Base-by-base conservation (phyloP, 1,284 basidiomycete genomes). In the Ceraceosorus bombacis region DNA sequence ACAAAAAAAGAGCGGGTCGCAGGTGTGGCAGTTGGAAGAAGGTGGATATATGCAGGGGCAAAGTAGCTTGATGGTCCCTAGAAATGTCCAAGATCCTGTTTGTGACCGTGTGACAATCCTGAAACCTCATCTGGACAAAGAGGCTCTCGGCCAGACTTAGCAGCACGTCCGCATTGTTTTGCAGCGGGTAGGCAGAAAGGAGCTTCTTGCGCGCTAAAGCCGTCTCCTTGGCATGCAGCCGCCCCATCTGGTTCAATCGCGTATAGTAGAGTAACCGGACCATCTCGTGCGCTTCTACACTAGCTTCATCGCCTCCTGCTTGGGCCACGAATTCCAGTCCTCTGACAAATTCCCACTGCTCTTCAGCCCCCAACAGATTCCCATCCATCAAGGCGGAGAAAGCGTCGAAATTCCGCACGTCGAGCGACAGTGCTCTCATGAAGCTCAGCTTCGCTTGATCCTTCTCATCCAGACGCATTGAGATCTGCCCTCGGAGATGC, bases 331-430 rank as follows among this genome's bases (percentile, higher is more conserved):
- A 98, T 5, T 88, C 83, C 8, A 99, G 82, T 12, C 84, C 82
- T 78, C 91, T 88, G 1, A 98, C 84, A 68, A 98, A 94, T 61
- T 89, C 87, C 95, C 95, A 98, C 79, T 97, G 74, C 60, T 75
- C 71, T 8, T 68, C 63, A 13, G 53, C 61, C n/a, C 71, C 68
- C 6, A 76, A 60, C 56, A 77, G 63, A 86, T 93, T 88, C 2
- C 91, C 89, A 49, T 86, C 87, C 17, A 97, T 82, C 5, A 99
- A 83, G 64, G 93, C 88, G 58, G 88, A 85, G 72, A 96, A 98
- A 1, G 91, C 88, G 67, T 98, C 95, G 74, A 92, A 98, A 78
- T 94, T 97, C 78, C 96, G 96, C 37, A 98, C 90, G 71, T 99
- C 95, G 10, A 97, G 81, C 0, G 87, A 84, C 12, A 99, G 82